Base-by-base conservation (phyloP, 495 filamentous ascomycete species). In the Aspergillus sclerotiicarbonarius region DNA sequence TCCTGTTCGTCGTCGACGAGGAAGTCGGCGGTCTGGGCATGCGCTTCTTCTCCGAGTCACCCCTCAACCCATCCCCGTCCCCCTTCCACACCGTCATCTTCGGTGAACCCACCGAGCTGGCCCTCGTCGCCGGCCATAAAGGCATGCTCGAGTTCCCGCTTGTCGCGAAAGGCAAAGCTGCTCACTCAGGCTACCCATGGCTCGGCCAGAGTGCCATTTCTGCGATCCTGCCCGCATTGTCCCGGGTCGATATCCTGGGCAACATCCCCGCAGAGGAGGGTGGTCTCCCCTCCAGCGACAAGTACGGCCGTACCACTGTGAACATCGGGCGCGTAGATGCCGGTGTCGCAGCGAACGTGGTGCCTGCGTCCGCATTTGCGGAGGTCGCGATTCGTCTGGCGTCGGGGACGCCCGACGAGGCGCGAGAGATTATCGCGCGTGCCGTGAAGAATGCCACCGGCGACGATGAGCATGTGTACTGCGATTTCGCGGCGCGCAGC, bases 1-100 rank as follows among this genome's bases (percentile, higher is more conserved):
- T 98, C 8, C 82, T 97, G 25, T 97, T 87, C 74, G 93, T 98
- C 8, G 90, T 96, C 3, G 91, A 90, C 53, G 93, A 98, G 67
- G 93, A 97, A 67, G 80, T 75, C 18, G 76, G 78, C 21, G 93
- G 93, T 15, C 85, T 88, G 56, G 93, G 93, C n/a, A 97, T 98
- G 94, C 81, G 74, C 46, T 29, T 56, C 31, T 79, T 78, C 69
- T 77, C 76, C 8, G 39, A 71, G 12, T 78, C 74, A 10, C 72
- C 48, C 53, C 75, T 69, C 25, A 76, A 76, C 59, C 59, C 58
- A 1, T 54, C 62, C 33, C 60, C 71, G 1, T 62, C 64, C 29
- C 68, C 69, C 44, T 86, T 84, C 74, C 78, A 84, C 53, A 82
- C 89, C 4, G 84, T 90, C 58, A 88, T 98, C 68, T 97, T 96